Conservation (phyloP, 2,329 filamentous ascomycete genomes). For the Apiospora aurea region DNA sequence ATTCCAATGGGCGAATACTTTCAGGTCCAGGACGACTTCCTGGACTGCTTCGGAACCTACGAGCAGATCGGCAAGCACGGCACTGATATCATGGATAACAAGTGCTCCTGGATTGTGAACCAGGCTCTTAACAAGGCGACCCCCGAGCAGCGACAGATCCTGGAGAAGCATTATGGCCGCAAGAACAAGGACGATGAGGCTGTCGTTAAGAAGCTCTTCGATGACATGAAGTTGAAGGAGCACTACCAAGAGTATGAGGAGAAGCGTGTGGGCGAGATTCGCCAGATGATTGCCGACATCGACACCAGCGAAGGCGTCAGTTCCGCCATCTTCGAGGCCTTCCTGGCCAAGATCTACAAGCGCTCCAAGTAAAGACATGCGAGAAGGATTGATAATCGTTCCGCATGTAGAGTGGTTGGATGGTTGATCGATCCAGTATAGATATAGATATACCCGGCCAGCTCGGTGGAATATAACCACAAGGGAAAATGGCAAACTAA, state of each 20-base stretch:
- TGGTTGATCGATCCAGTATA: background rate
- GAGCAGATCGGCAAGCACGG: constrained; percentile 97
- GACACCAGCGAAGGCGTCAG: constrained; percentile 91
- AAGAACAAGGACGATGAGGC: constrained; percentile 87
- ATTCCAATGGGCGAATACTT: constrained; percentile 99
- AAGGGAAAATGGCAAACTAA: background rate
- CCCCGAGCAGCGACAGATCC: constrained; percentile 83
- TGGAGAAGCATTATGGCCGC: constrained; percentile 92
- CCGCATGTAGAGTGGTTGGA: background rate
- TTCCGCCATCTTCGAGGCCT: constrained; percentile 87
- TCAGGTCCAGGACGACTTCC: constrained; percentile 98
- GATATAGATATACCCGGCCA: constrained; percentile 16
- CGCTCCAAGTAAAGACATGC: constrained; percentile 47
- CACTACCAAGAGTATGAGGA: constrained; percentile 92
- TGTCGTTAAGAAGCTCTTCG: constrained; percentile 86
- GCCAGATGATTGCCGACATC: constrained; percentile 75
- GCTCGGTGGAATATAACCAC: background rate
- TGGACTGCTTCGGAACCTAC: constrained; percentile 95
- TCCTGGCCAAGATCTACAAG: constrained; percentile 98
- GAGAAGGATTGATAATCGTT: background rate
- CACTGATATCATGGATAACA: constrained; percentile 99
- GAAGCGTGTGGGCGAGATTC: constrained; percentile 80
- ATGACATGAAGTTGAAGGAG: constrained; percentile 83
- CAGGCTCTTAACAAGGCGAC: constrained; percentile 83
- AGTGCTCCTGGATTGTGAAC: constrained; percentile 99